Base-by-base conservation (phyloP, 2,329 filamentous ascomycete species). In the Ascochyta viciae-villosae region DNA sequence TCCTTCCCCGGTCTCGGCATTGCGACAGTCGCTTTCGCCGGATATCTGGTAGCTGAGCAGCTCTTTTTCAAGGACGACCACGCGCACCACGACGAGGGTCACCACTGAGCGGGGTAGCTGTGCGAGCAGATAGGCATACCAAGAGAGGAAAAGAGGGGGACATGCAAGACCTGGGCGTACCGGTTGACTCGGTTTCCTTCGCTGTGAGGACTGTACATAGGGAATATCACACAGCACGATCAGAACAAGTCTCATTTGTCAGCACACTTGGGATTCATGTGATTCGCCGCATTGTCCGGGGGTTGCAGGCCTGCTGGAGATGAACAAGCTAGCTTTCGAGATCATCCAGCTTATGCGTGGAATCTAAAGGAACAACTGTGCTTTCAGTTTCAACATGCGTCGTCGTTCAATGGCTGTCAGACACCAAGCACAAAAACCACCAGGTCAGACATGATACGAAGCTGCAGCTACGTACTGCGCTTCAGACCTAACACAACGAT, bases 1-100 rank as follows among this genome's bases (percentile, higher is more conserved):
- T 83, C 87, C 62, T 92, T 99, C 75, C 95, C 95, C 34, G 95
- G 95, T 59, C 84, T 99, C 69, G 95, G 95, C 63, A 96, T 94
- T 68, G 95, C 92, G 29, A 90, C 90, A 5, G 93, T 95, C 57
- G 93, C 94, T 41, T 99, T 99, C 77, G 87, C 89, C 45, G 88
- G 82, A 61, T 99, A 99, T 81, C 92, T 93, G 77, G 87, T 85
- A 58, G 96, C 92, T 78, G 95, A 99, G 81, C 86, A 95, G 77
- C 80, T 96, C 51, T 96, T 97, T 77, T 75, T 96, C 67, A 84
- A 89, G 72, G 89, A 93, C 61, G 78, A 83, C 51, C 64, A 79
- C 56, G 64, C 52, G 6, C 67, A 72, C 44, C 62, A 73, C 50
- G 63, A 66, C 44, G 59, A 63, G 35, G 67, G 54, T 15, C 66